These are phyloP conservation scores for Clitopilus passeckerianus DNA, from an alignment of 768 basidiomycete species.

Conservation along the genomic window DNA sequence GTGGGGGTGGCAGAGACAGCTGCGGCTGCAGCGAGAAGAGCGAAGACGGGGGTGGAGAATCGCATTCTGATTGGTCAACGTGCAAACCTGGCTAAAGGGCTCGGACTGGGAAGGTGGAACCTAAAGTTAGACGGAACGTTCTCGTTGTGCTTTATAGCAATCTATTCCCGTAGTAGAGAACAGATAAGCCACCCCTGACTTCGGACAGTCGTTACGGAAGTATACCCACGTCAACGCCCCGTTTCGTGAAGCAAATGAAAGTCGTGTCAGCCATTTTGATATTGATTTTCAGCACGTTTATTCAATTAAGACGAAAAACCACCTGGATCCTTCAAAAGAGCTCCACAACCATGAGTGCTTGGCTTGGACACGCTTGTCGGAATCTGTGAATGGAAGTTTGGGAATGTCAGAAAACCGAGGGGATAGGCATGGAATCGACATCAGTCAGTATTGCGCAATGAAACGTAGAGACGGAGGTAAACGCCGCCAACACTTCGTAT, in stretches of 20 bases:
- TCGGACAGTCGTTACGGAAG: neutral
- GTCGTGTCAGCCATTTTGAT: neutral
- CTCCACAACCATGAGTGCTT: neutral
- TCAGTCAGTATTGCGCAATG: neutral
- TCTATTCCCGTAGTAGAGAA: neutral
- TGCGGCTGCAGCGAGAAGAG: slow-evolving; percentile 31
- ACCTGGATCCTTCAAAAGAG: neutral
- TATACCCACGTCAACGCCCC: neutral
- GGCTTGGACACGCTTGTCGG: neutral
- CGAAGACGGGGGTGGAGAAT: slow-evolving; percentile 31
- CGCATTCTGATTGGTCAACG: slow-evolving; percentile 25
- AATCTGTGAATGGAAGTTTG: neutral
- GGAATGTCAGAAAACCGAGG: neutral
- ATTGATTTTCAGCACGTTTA: neutral
- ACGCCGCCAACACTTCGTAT: neutral
- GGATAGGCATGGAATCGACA: neutral
- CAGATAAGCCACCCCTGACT: neutral
- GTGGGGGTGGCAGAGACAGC: slow-evolving; percentile 26
- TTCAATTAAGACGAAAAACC: neutral
- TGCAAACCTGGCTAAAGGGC: neutral
- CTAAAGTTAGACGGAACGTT: neutral
- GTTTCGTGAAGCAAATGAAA: neutral
- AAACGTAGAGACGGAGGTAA: neutral
- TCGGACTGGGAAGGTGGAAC: neutral
- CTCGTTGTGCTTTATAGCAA: neutral